Base-by-base conservation (phyloP, 2,329 filamentous ascomycete genomes). In the Clonostachys sp. region DNA sequence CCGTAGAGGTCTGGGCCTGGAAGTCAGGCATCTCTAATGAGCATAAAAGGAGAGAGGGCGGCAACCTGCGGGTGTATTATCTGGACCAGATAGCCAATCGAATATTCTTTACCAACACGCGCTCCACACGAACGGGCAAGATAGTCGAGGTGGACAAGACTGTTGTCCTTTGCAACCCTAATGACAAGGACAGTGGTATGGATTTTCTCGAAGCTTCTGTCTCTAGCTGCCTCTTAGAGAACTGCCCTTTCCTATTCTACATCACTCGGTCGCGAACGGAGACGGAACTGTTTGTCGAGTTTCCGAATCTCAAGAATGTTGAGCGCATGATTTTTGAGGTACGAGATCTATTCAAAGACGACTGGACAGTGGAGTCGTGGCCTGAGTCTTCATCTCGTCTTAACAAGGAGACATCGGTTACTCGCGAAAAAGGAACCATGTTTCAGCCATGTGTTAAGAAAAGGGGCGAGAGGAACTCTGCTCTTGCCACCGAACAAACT, bases 1-100 rank as follows among this genome's bases (percentile, higher is more conserved):
- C 44, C 6, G 55, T 61, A 3, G 58, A 61, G 51, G 51, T 60
- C 10, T 61, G 58, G 58, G 54, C 50, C 9, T 60, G 55, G 57
- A 43, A 51, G 41, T 50, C 52, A 12, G 49, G 50, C 33, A 51
- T 59, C 13, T 51, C 57, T 8, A 51, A 48, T 6, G 54, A 53
- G 33, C 57, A 53, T 47, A 40, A 51, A 13, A 44, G 44, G 18
- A 17, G 18, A n/a, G 7, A 18, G 5, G 24, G 6, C 7, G 42
- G 33, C 14, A 17, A 48, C n/a, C 43, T 53, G 12, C 43, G 39
- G 5, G 38, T 51, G 7, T 12, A 43, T 20, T 18, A 42, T 34
- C 45, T 53, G 35, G 43, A 50, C 34, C 10, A 18, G 20, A 39
- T 46, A 10, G 44, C 34, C 36, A 34, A 42, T 8, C 18, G 39